Evolutionary conservation across 2,329 filamentous ascomycete genomes (phyloP).

Genomic region (Alternaria angustiovoidea): DNA sequence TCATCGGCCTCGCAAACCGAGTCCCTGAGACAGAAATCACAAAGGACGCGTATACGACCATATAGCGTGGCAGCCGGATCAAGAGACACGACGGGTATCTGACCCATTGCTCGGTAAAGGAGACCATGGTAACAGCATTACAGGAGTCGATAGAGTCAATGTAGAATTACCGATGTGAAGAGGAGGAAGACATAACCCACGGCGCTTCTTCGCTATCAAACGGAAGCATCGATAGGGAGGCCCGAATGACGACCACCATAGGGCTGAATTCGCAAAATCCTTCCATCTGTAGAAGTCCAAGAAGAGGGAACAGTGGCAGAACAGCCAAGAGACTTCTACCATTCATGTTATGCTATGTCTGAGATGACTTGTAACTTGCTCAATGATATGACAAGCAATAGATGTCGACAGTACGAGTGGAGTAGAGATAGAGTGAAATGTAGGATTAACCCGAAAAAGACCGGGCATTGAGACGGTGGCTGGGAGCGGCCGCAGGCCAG

Average conservation of each 20-base stretch:
- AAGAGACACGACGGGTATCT: not conserved
- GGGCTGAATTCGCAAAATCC: not conserved
- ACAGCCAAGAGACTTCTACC: not conserved
- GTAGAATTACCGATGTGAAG: not conserved
- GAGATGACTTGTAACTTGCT: not conserved
- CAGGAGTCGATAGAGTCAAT: not conserved
- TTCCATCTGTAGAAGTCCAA: not conserved
- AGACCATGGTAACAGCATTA: conserved; percentile 1
- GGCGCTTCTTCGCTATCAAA: not conserved
- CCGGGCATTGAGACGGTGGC: conserved; percentile 1
- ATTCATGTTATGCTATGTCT: not conserved
- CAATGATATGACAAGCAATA: not conserved
- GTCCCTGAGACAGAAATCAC: not conserved
- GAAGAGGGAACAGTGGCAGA: not conserved
- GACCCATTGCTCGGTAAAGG: not conserved
- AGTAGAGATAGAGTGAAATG: conserved; percentile 18
- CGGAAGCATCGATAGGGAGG: not conserved
- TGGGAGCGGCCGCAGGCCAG: conserved; percentile 8
- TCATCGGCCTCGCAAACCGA: not conserved
- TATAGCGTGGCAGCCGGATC: not conserved
- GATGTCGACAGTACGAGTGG: not conserved
- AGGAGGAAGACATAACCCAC: not conserved
- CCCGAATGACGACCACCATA: not conserved
- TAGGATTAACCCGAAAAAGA: conserved; percentile 4
- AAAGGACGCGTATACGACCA: not conserved